These are phyloP conservation scores for Inonotus obliquus DNA, from an alignment of 1,284 basidiomycete genomes.

Conservation along the genomic window DNA sequence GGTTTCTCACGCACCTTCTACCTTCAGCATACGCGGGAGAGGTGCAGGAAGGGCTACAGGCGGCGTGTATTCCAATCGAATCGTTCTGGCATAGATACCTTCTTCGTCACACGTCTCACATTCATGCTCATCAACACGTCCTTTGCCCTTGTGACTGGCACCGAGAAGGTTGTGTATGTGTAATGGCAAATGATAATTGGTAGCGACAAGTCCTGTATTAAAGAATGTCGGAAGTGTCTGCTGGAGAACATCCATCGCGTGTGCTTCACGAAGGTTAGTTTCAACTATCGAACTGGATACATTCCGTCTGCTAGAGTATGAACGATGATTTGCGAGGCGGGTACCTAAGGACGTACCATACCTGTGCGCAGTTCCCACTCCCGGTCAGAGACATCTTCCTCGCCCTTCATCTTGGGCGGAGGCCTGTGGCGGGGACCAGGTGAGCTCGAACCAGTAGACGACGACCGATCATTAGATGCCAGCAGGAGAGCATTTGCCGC, in stretches of 20 bases:
- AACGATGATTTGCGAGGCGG: not conserved
- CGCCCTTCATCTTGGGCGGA: constrained; percentile 3
- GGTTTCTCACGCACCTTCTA: constrained; percentile 49
- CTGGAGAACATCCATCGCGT: constrained; percentile 63
- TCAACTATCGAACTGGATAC: not conserved
- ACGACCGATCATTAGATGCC: not conserved
- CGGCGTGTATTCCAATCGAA: constrained; percentile 59
- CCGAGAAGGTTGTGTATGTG: constrained; percentile 30
- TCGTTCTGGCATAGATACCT: constrained; percentile 50
- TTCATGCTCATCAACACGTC: constrained; percentile 1
- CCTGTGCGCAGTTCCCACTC: constrained; percentile 27
- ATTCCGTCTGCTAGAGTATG: not conserved
- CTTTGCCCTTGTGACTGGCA: constrained; percentile 19
- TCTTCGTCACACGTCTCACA: constrained; percentile 20
- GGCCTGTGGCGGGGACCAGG: not conserved
- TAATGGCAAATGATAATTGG: constrained; percentile 20
- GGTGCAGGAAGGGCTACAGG: constrained; percentile 60
- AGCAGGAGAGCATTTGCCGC: not conserved
- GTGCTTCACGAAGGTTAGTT: constrained; percentile 38
- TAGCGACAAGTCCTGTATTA: constrained; percentile 54
- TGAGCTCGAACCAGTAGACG: not conserved
- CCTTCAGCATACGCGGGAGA: constrained; percentile 58
- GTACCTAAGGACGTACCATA: constrained; percentile 21
- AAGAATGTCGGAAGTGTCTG: constrained; percentile 74
- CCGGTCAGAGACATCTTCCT: constrained; percentile 33